phyloP scores from a whole-genome alignment of 768 basidiomycete genomes.

The Russula griseocarnosa region DNA sequence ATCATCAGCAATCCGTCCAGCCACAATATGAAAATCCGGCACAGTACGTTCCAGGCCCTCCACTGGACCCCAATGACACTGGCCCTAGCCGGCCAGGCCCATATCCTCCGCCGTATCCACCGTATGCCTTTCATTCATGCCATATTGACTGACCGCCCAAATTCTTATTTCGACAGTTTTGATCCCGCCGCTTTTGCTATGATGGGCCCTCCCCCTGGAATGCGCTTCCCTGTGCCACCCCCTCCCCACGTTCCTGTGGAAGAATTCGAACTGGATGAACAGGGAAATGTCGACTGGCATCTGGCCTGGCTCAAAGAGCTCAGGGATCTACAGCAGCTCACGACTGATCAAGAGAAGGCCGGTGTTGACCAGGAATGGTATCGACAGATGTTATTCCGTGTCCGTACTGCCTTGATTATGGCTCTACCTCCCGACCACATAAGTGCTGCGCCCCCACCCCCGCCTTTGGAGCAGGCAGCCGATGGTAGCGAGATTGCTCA shows the following conservation, averaged over 20 bases:
- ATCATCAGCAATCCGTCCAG: constrained; percentile 48
- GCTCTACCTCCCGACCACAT: constrained; percentile 30
- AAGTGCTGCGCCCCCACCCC: constrained; percentile 21
- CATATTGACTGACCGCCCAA: not conserved
- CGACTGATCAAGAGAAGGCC: constrained; percentile 76
- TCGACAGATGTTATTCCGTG: constrained; percentile 78
- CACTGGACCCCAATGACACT: constrained; percentile 57
- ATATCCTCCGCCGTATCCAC: constrained; percentile 59
- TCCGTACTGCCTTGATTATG: constrained; percentile 66
- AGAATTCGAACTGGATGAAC: constrained; percentile 66
- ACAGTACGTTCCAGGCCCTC: constrained; percentile 51
- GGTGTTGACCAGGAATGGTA: constrained; percentile 83
- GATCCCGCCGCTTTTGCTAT: constrained; percentile 56
- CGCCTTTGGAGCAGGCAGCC: constrained; percentile 22
- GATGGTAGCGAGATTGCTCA: constrained; percentile 25
- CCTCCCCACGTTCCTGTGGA: constrained; percentile 64
- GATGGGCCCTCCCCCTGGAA: constrained; percentile 51
- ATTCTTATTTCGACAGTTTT: constrained; percentile 46
- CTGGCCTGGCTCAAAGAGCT: constrained; percentile 79
- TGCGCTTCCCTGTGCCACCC: constrained; percentile 60
- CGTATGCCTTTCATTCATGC: constrained; percentile 39
- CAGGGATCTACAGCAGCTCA: constrained; percentile 66
- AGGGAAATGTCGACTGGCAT: constrained; percentile 78
- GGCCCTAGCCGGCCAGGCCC: constrained; percentile 52
- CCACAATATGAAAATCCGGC: constrained; percentile 51